These are phyloP conservation scores for Saccharum hybrid DNA, from an alignment of 202 grass and related monocot species.

Conservation along the genomic window DNA sequence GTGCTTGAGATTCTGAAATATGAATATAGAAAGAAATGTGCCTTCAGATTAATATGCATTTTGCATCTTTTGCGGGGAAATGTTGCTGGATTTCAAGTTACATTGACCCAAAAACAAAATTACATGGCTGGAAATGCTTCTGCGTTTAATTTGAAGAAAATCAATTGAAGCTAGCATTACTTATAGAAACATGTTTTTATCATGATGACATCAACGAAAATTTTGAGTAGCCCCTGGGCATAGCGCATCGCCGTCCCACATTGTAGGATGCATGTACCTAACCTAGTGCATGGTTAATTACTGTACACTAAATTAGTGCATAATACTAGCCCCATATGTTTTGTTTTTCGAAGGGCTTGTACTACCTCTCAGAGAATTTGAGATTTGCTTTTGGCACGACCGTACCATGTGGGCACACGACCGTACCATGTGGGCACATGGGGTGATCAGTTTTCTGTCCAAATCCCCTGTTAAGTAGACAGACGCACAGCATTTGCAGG, in stretches of 20 bases:
- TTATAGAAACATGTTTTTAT: neutral
- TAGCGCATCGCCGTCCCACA: neutral
- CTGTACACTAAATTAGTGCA: neutral
- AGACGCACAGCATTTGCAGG: neutral
- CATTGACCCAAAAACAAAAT: neutral
- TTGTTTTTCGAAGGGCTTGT: neutral
- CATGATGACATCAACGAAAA: no score
- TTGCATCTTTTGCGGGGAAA: neutral
- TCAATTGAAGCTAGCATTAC: neutral
- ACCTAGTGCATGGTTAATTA: neutral
- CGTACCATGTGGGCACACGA: no score
- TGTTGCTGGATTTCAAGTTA: neutral
- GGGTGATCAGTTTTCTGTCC: neutral
- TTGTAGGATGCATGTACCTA: neutral
- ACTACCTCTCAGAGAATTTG: neutral
- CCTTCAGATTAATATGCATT: neutral
- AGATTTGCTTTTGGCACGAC: neutral
- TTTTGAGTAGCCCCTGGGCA: no score
- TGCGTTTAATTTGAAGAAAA: neutral
- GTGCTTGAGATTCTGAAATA: neutral
- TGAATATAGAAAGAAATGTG: neutral
- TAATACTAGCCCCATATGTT: neutral
- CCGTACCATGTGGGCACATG: slow-evolving; percentile 31
- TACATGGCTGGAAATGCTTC: neutral
- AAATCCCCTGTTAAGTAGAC: neutral